These are phyloP conservation scores for Aspergillus tanneri DNA, from an alignment of 2,329 filamentous ascomycete genomes.

Conservation along the genomic window DNA sequence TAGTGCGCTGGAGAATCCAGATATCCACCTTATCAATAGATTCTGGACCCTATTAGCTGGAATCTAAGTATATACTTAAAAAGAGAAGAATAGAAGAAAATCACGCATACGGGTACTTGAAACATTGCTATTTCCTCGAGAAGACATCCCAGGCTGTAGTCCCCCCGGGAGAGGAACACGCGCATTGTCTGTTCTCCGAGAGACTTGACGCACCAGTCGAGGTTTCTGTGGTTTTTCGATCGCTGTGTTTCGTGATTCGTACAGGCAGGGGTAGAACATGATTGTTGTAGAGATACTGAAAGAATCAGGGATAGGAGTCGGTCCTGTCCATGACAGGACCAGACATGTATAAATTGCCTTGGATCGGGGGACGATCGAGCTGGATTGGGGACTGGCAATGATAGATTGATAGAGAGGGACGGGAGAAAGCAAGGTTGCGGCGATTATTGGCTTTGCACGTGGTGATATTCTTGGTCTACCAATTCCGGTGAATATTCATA, in stretches of 20 bases:
- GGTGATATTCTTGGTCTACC: neutral
- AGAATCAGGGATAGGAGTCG: too few species aligned
- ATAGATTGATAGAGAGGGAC: too few species aligned
- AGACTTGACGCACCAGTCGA: neutral
- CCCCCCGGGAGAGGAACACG: neutral
- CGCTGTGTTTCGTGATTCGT: neutral
- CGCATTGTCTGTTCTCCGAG: neutral
- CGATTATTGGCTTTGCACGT: neutral
- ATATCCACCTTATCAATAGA: too few species aligned
- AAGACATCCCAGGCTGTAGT: neutral
- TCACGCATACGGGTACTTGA: neutral
- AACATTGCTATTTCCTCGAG: neutral
- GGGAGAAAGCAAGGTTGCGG: too few species aligned
- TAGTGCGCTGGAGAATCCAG: neutral
- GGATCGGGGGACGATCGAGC: too few species aligned
- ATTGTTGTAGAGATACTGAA: neutral
- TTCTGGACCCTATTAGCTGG: too few species aligned
- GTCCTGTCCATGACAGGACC: too few species aligned
- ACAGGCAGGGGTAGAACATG: neutral
- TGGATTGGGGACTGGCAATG: too few species aligned
- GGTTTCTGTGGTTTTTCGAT: neutral
- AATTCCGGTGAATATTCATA: neutral
- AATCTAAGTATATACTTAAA: too few species aligned
- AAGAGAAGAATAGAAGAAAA: too few species aligned
- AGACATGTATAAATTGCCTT: too few species aligned